Evolutionary conservation across 371 early-diverging fungal species (phyloP), one percentile per base, ranked within the genome.

Genomic region (Circinella umbellata): DNA sequence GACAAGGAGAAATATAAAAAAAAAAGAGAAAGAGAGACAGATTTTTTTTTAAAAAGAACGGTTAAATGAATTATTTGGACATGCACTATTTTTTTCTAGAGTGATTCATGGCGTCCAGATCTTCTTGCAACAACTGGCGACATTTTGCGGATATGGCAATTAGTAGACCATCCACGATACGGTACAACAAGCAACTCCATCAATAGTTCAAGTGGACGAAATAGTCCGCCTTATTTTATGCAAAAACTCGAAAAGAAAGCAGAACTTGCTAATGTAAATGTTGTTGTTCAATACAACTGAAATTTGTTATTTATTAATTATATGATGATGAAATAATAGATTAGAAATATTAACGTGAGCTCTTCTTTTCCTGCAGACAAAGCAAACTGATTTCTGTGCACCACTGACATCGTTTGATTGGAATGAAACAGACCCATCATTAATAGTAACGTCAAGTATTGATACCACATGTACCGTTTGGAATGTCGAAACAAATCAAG

Each of bases 401-500:
- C 98, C 97, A 17, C 72, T 97, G 48, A 96, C 98, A 4, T 91
- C 95, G 9, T 93, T 98, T 73, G 98, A 96, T 83, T 97, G 98
- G 97, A 95, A 93, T 80, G 89, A 91, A 64, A 78, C 86, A 4
- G 92, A 96, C 72, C 91, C 93, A 13, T 81, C 87, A n/a, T 72
- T 95, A 57, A 82, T 93, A 61, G 94, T 96, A 13, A 95, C 98
- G 1, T 89, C 92, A 61, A 92, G 92, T 67, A 92, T 97, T 62
- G 97, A 98, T 76, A 98, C 98, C 0, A 98, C 98, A 17, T 98
- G 98, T 78, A 96, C 97, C 0, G 92, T 97, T 5, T 98, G 98
- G 98, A 94, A 97, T 74, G 85, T 96, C 11, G 91, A 91, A 68
- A 92, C 94, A 10, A 90, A 88, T 64, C 94, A 95, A 77, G 93